Evolutionary conservation across 192 early-diverging fungal genomes (phyloP).

Genomic region (Linnemannia elongata): DNA sequence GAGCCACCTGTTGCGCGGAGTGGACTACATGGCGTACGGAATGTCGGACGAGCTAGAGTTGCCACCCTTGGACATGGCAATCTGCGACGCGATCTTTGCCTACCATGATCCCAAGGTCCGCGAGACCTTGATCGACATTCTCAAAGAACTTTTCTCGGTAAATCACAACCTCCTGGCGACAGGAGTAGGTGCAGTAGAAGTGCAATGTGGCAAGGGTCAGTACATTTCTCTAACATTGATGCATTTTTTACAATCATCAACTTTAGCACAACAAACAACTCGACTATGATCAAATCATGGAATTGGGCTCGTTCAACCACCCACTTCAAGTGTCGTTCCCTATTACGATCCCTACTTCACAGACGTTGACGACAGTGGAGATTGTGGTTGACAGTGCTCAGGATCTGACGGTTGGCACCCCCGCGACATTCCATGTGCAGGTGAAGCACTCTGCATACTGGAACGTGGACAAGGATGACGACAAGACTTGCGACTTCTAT

Average conservation of each 20-base stretch:
- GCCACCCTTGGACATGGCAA: constrained; percentile 63
- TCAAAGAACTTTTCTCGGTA: constrained; percentile 71
- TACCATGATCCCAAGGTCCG: constrained; percentile 66
- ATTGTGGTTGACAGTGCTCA: constrained; percentile 56
- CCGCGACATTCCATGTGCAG: constrained; percentile 66
- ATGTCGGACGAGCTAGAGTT: constrained; percentile 68
- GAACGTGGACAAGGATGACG: constrained; percentile 49
- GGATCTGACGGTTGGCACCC: constrained; percentile 65
- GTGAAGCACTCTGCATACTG: constrained; percentile 70
- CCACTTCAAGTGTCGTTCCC: constrained; percentile 46
- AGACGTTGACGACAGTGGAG: constrained; percentile 69
- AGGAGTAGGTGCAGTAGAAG: not conserved
- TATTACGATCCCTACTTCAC: constrained; percentile 28
- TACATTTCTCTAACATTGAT: not conserved
- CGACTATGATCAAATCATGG: constrained; percentile 59
- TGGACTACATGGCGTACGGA: constrained; percentile 74
- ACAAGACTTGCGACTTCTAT: constrained; percentile 57
- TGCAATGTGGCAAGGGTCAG: not conserved
- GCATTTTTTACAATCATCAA: not conserved
- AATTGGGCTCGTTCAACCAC: constrained; percentile 9
- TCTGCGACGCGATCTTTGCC: constrained; percentile 62
- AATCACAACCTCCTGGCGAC: not conserved
- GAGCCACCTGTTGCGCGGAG: constrained; percentile 60
- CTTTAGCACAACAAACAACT: constrained; percentile 58
- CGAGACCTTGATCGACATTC: constrained; percentile 61